Evolutionary conservation across 169 alveolate species (phyloP), one percentile per base, ranked within the genome.

Genomic region (Miamiensis avidus): DNA sequence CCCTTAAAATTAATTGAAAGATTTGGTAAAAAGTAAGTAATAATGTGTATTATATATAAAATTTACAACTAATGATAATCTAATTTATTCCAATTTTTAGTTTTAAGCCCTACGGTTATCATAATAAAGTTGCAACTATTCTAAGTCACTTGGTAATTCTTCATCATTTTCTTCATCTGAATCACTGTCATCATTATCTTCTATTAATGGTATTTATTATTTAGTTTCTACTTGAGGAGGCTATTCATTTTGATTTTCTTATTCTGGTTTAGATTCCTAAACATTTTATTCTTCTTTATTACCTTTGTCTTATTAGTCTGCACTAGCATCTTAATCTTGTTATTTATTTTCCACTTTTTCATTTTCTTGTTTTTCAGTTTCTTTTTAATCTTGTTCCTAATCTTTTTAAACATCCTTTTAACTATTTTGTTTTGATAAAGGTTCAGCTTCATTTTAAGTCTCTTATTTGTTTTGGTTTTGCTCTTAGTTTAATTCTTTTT

Each of bases 331-430:
- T 1, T 16, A 34, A 78, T 79, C 65, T 74, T 34, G 49, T 79
- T 29, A 82, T 79, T 79, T 78, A 33, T 30, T 29, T 83, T 65
- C 76, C 30, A 25, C 86, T 74, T 75, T 78, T 31, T 74, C 29
- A 74, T 85, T 72, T 26, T 85, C 90, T 34, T 85, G 78, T 74
- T 73, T 29, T 20, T 34, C 79, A 49, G 90, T 85, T 78, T 85
- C 65, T n/a, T 31, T 26, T n/a, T 74, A 74, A 33, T 31, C 25
- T 29, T 32, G 27, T 72, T n/a, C n/a, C n/a, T n/a, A n/a, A n/a
- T n/a, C n/a, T n/a, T n/a, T n/a, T n/a, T n/a, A n/a, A n/a, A n/a
- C n/a, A n/a, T n/a, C n/a, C n/a, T n/a, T n/a, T n/a, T n/a, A n/a
- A n/a, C n/a, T n/a, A n/a, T n/a, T n/a, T n/a, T n/a, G n/a, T n/a